Base-by-base conservation (phyloP, 1,284 basidiomycete genomes). In the Fomes fomentarius region DNA sequence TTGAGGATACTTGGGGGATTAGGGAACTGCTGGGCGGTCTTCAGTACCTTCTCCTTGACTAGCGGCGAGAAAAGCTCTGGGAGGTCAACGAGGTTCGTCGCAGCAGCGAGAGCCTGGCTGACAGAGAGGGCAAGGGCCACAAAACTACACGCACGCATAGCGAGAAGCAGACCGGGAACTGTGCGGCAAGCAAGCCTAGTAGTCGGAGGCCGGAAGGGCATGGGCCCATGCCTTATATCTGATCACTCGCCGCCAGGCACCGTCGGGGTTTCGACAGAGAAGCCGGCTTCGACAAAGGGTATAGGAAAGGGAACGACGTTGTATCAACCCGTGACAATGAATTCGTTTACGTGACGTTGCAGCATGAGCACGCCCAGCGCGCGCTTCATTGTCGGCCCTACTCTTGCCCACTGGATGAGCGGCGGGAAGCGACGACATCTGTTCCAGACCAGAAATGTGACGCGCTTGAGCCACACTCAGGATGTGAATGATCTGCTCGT, bases 11-110 rank as follows among this genome's bases (percentile, higher is more conserved):
- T 71, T 62, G 17, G 66, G 2, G 82, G 74, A 31, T 53, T 58
- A 4, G 69, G 67, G 1, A 76, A 71, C 4, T 76, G 69, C 8
- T 75, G 69, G 38, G 81, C 79, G 0, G 80, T 83, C n/a, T 74
- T 73, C 30, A 80, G 71, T 15, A 87, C 69, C 66, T 88, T 89
- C 54, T 76, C 68, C 0, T 78, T 73, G 39, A 87, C 73, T 25
- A 83, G 70, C 0, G 79, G 72, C 3, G 83, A 85, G 70, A 79
- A 85, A 8, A 87, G 75, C 61, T 86, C 73, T 22, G 67, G 66
- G 10, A 53, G 59, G 3, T 24, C 28, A 10, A 43, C 30, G 15
- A 46, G 46, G 3, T 56, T 47, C 5, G 50, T 50, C 14, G 52
- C 50, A 19, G 47, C 55, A 2, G 56, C 49, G 1, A 50, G 42